Percentiles rank a stretch among this genome's conserved stretches.
Evolutionary conservation across 163 green algal species (phyloP).

Genomic region (Scenedesmus sp.): DNA sequence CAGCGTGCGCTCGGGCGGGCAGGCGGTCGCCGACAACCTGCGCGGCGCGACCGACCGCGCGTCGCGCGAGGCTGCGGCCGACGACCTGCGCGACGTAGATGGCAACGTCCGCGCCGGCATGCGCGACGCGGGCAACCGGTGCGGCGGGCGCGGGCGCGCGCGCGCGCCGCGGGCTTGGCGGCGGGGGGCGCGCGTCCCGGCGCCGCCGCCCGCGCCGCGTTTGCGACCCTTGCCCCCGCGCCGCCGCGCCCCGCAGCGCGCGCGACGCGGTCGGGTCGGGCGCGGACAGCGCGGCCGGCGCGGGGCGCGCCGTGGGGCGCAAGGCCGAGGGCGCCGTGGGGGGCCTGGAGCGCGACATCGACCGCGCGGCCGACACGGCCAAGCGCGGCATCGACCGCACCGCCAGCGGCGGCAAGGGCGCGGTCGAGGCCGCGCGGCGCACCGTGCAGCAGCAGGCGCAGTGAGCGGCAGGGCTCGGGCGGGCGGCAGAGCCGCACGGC

Average conservation of each 20-base stretch:
- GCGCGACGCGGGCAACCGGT: too few species aligned
- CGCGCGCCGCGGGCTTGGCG: too few species aligned
- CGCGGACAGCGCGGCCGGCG: background rate
- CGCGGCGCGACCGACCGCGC: background rate
- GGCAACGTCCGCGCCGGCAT: too few species aligned
- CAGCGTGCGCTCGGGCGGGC: background rate
- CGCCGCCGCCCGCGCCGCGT: too few species aligned
- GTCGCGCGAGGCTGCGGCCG: too few species aligned
- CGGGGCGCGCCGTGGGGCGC: background rate
- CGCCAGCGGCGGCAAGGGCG: constrained; percentile 12
- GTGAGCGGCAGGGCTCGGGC: too few species aligned
- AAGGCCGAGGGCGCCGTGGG: background rate
- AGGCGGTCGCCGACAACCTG: constrained; percentile 3
- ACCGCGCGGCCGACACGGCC: constrained; percentile 15
- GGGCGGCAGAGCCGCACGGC: too few species aligned
- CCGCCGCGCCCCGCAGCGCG: background rate
- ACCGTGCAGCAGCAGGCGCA: background rate
- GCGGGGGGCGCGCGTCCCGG: background rate
- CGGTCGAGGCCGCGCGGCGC: constrained; percentile 10
- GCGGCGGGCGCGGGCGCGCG: too few species aligned
- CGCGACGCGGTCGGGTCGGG: background rate
- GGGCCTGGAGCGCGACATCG: constrained; percentile 32
- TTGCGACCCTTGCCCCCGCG: too few species aligned
- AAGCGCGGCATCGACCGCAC: constrained; percentile 40
- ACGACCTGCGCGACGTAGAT: background rate